Evolutionary conservation across 2,329 filamentous ascomycete genomes (phyloP).

Genomic region (Trichophyton equinum): DNA sequence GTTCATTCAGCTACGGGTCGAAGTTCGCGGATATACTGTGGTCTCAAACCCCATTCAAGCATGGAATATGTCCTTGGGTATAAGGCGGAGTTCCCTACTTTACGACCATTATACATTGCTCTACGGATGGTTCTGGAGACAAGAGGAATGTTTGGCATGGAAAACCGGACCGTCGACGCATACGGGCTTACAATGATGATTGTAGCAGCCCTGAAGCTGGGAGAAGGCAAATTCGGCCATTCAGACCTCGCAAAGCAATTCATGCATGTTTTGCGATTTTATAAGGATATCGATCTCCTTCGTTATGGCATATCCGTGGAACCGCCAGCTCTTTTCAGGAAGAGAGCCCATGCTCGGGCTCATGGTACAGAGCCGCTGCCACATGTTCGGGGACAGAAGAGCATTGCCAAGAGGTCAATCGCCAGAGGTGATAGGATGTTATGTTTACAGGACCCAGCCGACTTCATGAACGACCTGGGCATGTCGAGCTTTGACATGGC

Average conservation of each 20-base stretch:
- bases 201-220: slow-evolving; percentile 40
- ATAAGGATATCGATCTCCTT: slow-evolving; percentile 34
- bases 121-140: slow-evolving; percentile 40
- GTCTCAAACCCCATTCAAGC: slow-evolving; percentile 28
- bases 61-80: slow-evolving; percentile 36
- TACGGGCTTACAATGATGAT: slow-evolving; percentile 48
- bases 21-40: slow-evolving; percentile 40
- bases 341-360: slow-evolving; percentile 13
- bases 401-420: slow-evolving; percentile 25
- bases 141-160: slow-evolving; percentile 38
- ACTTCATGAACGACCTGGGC: slow-evolving; percentile 47
- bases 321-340: slow-evolving; percentile 34
- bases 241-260: slow-evolving; percentile 32
- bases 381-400: slow-evolving; percentile 26
- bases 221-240: slow-evolving; percentile 22
- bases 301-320: slow-evolving; percentile 39
- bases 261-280: slow-evolving; percentile 40
- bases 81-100: slow-evolving; percentile 36
- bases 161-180: slow-evolving; percentile 38
- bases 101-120: slow-evolving; percentile 39
- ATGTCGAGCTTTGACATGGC: slow-evolving; percentile 36
- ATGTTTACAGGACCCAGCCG: slow-evolving; percentile 47
- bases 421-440: slow-evolving; percentile 31
- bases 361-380: neutral
- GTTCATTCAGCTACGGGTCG: slow-evolving; percentile 39